Percentiles rank a stretch among this genome's conserved stretches.
Evolutionary conservation across 768 basidiomycete species (phyloP).

Genomic region (Boletus rex-veris): DNA sequence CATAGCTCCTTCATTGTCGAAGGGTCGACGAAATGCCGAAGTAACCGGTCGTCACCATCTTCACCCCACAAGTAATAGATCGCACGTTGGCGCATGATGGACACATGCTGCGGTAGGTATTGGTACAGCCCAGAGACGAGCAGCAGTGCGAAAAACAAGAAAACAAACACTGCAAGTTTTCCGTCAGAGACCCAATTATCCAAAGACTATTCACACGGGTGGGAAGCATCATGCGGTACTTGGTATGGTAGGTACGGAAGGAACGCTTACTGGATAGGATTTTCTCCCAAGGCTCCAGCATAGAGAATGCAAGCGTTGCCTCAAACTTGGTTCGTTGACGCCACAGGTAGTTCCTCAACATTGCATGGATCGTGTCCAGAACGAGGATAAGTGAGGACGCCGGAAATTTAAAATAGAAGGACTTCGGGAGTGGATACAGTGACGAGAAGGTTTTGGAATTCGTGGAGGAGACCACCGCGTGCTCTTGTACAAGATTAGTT

Average conservation of each 20-base stretch:
- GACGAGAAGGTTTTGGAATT: neutral
- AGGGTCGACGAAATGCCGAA: conserved; percentile 29
- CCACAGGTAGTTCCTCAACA: conserved; percentile 30
- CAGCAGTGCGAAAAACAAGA: conserved; percentile 40
- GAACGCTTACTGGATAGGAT: conserved; percentile 48
- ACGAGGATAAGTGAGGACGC: neutral
- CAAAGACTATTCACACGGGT: neutral
- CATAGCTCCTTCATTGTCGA: conserved; percentile 30
- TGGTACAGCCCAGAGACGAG: conserved; percentile 49
- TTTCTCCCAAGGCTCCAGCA: conserved; percentile 74
- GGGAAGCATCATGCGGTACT: neutral
- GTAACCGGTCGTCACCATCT: conserved; percentile 37
- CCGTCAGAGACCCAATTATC: neutral
- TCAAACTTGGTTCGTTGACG: conserved; percentile 40
- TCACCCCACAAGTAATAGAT: conserved; percentile 64
- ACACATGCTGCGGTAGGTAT: conserved; percentile 60
- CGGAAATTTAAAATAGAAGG: neutral
- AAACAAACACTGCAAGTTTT: conserved; percentile 38
- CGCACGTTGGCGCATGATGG: conserved; percentile 51
- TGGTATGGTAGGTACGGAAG: neutral
- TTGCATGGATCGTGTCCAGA: conserved; percentile 17
- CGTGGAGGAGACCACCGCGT: neutral
- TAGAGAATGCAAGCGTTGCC: conserved; percentile 54
- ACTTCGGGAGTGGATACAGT: neutral
- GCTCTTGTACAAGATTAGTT: neutral